phyloP scores from a whole-genome alignment of 2,329 filamentous ascomycete species.

The Fusarium sterilihyphosum region DNA sequence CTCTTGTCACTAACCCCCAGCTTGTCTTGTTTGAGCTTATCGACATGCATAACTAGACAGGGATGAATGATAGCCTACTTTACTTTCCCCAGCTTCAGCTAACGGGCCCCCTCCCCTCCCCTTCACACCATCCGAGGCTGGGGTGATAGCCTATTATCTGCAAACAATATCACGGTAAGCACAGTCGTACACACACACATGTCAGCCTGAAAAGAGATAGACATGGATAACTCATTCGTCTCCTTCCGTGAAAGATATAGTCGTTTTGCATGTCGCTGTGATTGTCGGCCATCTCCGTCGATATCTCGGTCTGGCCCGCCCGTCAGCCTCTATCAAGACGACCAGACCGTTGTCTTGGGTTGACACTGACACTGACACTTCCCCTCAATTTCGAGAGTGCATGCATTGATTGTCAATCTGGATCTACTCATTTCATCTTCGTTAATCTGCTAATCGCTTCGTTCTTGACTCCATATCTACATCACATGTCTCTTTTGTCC shows the following conservation, averaged over 20 bases:
- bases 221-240: neutral
- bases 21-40: neutral
- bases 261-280: neutral
- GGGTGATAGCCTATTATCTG: neutral
- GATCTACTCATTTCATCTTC: neutral
- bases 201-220: conserved; percentile 5
- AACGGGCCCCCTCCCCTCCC: neutral
- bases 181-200: neutral
- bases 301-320: conserved; percentile 25
- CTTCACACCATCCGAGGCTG: conserved; percentile 11
- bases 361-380: neutral
- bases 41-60: neutral
- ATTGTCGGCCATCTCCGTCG: conserved; percentile 24
- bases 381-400: neutral
- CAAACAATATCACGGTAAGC: neutral
- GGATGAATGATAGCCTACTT: conserved; percentile 10
- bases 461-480: too few species aligned
- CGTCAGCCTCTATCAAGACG: neutral
- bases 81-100: conserved; percentile 12
- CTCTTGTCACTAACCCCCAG: neutral
- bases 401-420: neutral
- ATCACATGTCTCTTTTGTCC: conserved; percentile 1
- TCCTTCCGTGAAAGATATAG: conserved; percentile 26
- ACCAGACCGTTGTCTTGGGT: neutral
- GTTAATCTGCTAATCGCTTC: conserved; percentile 3